phyloP scores from a whole-genome alignment of 768 basidiomycete genomes.

The Tremella yokohamensis region DNA sequence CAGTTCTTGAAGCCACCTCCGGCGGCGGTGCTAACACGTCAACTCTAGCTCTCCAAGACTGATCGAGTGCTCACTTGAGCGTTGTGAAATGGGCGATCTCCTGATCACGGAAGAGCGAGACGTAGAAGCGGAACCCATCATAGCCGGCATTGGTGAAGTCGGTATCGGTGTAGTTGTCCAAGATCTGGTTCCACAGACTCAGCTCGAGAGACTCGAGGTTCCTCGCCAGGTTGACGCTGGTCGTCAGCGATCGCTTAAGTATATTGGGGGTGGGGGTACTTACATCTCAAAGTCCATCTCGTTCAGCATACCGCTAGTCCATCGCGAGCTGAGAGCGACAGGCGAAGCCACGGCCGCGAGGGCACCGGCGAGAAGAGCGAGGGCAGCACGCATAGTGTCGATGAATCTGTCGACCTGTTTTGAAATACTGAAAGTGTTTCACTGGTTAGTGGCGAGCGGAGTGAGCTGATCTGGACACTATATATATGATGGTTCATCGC shows the following conservation, averaged over 20 bases:
- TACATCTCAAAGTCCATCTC: constrained; percentile 25
- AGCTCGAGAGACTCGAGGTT: constrained; percentile 28
- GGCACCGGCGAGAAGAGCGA: neutral
- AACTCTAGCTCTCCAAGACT: neutral
- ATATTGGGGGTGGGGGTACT: neutral
- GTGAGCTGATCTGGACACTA: too few relatives aligned
- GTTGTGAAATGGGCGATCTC: constrained; percentile 31
- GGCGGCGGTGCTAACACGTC: constrained; percentile 14
- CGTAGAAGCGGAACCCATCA: constrained; percentile 14
- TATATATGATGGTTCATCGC: too few relatives aligned
- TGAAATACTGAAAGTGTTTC: too few relatives aligned
- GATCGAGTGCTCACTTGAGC: constrained; percentile 23
- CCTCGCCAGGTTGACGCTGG: constrained; percentile 28
- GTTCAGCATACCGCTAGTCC: neutral
- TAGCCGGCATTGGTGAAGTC: constrained; percentile 25
- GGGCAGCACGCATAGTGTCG: neutral
- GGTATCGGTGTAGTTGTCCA: constrained; percentile 24
- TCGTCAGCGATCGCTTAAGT: neutral
- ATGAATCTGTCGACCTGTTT: too few relatives aligned
- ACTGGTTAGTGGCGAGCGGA: too few relatives aligned
- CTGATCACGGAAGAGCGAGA: constrained; percentile 24
- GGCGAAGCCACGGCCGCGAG: constrained; percentile 4
- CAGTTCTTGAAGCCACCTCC: constrained; percentile 27
- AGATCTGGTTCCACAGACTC: constrained; percentile 25
- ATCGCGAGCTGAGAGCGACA: neutral